These are phyloP conservation scores for Colletotrichum euphorbiae DNA, from an alignment of 2,329 filamentous ascomycete species.

Conservation along the genomic window DNA sequence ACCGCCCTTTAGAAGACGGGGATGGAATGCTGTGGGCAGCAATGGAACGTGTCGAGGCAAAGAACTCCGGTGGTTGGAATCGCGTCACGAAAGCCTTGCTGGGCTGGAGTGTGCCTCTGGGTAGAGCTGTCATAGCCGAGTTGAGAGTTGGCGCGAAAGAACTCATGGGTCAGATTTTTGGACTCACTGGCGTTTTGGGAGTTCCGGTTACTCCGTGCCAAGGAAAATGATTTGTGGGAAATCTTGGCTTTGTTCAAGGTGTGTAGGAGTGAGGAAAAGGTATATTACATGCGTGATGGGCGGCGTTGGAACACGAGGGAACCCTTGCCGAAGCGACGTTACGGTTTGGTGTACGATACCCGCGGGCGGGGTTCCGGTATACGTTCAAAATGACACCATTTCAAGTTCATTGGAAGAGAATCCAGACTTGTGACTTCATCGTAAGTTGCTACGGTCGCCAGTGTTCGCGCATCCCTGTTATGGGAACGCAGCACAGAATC, in stretches of 20 bases:
- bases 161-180: conserved; percentile 42
- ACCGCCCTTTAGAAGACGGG: conserved; percentile 20
- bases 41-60: conserved; percentile 14
- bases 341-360: neutral
- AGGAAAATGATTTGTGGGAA: neutral
- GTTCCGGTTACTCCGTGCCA: conserved; percentile 37
- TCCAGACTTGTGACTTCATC: too few relatives aligned
- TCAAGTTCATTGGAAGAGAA: neutral
- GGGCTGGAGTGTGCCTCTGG: conserved; percentile 30
- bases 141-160: conserved; percentile 44
- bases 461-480: too few relatives aligned
- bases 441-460: too few relatives aligned
- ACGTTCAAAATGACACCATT: neutral
- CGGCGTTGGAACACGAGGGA: neutral
- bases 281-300: neutral
- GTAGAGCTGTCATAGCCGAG: conserved; percentile 31
- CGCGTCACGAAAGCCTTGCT: conserved; percentile 10
- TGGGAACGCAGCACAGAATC: too few relatives aligned
- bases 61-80: conserved; percentile 14
- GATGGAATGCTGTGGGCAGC: conserved; percentile 26
- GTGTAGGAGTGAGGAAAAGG: neutral
- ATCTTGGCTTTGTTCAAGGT: neutral
- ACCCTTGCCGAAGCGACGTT: neutral
- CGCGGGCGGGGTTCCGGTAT: too few relatives aligned
- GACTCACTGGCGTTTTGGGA: conserved; percentile 42